These are phyloP conservation scores for Magnaporthales sp. DNA, from an alignment of 2,329 filamentous ascomycete genomes.

Conservation along the genomic window DNA sequence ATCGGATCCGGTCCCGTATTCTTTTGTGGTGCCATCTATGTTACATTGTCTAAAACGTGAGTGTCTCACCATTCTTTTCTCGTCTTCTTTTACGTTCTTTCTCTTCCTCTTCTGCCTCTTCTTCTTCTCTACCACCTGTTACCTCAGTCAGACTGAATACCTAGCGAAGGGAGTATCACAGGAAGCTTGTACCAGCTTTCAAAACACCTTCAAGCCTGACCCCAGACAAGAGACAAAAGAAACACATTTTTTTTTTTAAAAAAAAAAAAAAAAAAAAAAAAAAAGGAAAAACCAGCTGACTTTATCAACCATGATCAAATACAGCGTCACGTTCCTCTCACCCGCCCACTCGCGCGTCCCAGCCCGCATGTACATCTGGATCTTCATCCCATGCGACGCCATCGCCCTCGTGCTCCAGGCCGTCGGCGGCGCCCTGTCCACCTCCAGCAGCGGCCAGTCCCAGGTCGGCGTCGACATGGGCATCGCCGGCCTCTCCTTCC, in stretches of 20 bases:
- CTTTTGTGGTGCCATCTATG: constrained; percentile 56
- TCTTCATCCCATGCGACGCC: constrained; percentile 44
- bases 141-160: not conserved
- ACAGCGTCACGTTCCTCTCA: constrained; percentile 26
- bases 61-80: not conserved
- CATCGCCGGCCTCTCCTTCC: constrained; percentile 48
- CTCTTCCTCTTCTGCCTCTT: not conserved
- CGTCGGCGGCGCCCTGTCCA: constrained; percentile 42
- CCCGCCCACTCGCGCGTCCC: constrained; percentile 29
- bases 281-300: constrained; percentile 4
- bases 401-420: constrained; percentile 47
- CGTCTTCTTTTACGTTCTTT: not conserved
- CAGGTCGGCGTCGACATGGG: constrained; percentile 37
- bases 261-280: not conserved
- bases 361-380: constrained; percentile 30
- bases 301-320: not conserved
- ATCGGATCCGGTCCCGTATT: constrained; percentile 48
- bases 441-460: constrained; percentile 33
- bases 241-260: too few species aligned
- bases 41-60: constrained; percentile 36
- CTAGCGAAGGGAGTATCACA: not conserved
- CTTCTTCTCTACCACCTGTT: not conserved
- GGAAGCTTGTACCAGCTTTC: not conserved
- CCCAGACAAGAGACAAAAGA: not conserved
- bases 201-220: not conserved